Conservation (phyloP, 2,329 filamentous ascomycete species). For the Lizonia empirigonia region DNA sequence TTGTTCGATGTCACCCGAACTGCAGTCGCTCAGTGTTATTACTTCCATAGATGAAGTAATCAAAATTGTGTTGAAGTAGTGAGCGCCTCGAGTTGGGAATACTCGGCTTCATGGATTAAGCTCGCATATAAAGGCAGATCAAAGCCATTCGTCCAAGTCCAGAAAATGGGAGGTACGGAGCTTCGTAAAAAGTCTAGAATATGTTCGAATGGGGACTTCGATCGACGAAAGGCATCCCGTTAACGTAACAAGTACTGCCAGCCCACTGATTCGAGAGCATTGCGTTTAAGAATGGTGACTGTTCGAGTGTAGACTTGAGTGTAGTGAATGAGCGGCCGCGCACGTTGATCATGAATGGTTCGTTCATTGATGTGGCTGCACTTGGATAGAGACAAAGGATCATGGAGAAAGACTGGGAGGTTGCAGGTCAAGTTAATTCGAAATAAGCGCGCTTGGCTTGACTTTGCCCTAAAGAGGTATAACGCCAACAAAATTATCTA, state of each 20-base stretch:
- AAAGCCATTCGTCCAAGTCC: conserved; percentile 10
- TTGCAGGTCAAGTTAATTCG: not conserved
- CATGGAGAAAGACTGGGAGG: too few species aligned
- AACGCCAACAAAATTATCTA: not conserved
- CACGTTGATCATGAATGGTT: conserved; percentile 10
- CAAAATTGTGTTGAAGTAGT: conserved; percentile 3
- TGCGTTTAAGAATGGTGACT: conserved; percentile 1
- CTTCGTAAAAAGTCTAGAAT: conserved; percentile 13
- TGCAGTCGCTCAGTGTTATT: conserved; percentile 4
- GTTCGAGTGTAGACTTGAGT: conserved; percentile 11
- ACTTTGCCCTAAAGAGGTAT: not conserved
- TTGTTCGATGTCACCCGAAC: conserved; percentile 5
- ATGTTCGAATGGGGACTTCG: conserved; percentile 10
- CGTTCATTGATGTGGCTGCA: conserved; percentile 5
- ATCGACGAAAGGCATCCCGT: conserved; percentile 7
- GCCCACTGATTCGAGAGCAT: conserved; percentile 6
- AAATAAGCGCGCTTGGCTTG: not conserved
- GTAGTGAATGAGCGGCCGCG: conserved; percentile 6
- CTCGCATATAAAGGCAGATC: conserved; percentile 9
- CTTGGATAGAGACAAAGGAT: not conserved
- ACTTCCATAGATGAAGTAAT: conserved; percentile 10
- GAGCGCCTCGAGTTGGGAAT: conserved; percentile 12
- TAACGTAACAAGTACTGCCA: conserved; percentile 8
- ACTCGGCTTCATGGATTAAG: conserved; percentile 7
- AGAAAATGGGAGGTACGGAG: conserved; percentile 9